Base-by-base conservation (phyloP, 306 rosid species). In the cucumber (Cucumis sativus) region DNA sequence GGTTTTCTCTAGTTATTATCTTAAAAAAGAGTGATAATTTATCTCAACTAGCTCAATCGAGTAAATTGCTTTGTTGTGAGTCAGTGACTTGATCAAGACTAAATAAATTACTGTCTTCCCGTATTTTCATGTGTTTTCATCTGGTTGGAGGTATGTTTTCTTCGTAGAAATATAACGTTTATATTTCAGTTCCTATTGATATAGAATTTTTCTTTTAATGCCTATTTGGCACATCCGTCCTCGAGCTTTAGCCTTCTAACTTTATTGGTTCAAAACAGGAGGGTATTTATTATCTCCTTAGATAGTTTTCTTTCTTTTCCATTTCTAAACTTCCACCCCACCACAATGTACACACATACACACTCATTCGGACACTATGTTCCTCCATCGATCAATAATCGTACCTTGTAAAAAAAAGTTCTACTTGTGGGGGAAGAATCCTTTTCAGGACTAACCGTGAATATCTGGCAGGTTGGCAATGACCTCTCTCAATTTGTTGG, bases 401-500 rank as follows among this genome's bases (percentile, higher is more conserved):
- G 6, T 30, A 62, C 3, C 20, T 14, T 35, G 28, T 8, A 0
- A n/a, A 56, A 18, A 56, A 54, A 54, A 67, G 54, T 41, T 9
- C 17, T 40, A 67, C 74, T 67, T 68, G 55, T 40, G 56, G 16
- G 57, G 18, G 16, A 68, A 5, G 13, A 41, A 23, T 47, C 7
- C 15, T 47, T 71, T 71, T 45, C 43, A 47, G 33, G 41, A 25
- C 76, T 71, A 39, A 71, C 60, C 20, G 41, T 45, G 45, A 79
- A 15, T 33, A 80, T 77, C 49, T 82, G 79, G 86, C 89, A 93
- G 98, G 87, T 93, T 62, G 89, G 89, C 62, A 40, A 82, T 75
- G 96, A 93, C 82, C 92, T 91, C 78, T 88, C 94, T 67, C 97
- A 90, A 71, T 93, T 93, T 79, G 85, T 61, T 40, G 92, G 98